Conservation (phyloP, 2,329 filamentous ascomycete species). For the Arachnopeziza araneosa region DNA sequence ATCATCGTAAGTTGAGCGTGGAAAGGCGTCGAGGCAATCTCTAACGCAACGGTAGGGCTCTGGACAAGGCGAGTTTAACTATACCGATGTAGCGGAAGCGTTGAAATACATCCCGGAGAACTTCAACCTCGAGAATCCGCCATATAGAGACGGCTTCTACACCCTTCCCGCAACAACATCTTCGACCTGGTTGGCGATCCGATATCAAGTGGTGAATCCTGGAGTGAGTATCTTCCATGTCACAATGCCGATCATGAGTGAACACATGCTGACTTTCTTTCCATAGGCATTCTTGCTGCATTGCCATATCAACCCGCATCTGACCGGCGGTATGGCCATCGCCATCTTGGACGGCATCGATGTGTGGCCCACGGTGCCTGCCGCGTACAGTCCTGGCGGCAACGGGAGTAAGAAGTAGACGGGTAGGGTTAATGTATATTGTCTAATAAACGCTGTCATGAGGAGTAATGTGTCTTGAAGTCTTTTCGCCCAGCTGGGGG, state of each 20-base stretch:
- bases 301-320: conserved; percentile 44
- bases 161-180: conserved; percentile 20
- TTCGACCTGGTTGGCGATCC: conserved; percentile 37
- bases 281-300: conserved; percentile 39
- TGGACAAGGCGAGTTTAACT: conserved; percentile 35
- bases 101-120: conserved; percentile 33
- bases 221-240: conserved; percentile 24
- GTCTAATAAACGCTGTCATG: no score
- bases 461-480: no score
- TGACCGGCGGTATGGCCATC: conserved; percentile 41
- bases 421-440: no score
- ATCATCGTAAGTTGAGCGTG: conserved; percentile 27
- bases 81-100: conserved; percentile 36
- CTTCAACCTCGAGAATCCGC: conserved; percentile 41
- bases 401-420: no score
- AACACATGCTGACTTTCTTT: neutral
- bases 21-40: neutral
- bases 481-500: no score
- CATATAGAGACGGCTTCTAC: conserved; percentile 37
- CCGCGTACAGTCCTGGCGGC: conserved; percentile 3
- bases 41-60: conserved; percentile 22
- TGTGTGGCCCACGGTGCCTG: conserved; percentile 35
- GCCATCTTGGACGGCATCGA: conserved; percentile 44
- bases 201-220: conserved; percentile 42
- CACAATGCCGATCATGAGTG: neutral